These are phyloP conservation scores for Daldinia loculata DNA, from an alignment of 495 filamentous ascomycete species.

Conservation along the genomic window DNA sequence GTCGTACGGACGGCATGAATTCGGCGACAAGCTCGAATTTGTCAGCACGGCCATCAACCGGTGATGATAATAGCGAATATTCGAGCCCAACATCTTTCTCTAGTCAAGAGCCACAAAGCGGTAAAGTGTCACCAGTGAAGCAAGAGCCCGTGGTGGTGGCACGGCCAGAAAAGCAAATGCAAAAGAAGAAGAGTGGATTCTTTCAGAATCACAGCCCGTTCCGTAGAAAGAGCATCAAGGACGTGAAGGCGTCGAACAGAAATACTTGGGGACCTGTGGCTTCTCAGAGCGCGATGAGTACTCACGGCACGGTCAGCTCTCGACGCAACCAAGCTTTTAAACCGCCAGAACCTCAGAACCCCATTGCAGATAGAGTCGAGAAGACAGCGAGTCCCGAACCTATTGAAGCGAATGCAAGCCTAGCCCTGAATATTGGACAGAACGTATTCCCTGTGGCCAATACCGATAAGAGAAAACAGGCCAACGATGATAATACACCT, in stretches of 20 bases:
- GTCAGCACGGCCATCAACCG: conserved; percentile 78
- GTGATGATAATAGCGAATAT: conserved; percentile 90
- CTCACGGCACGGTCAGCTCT: conserved; percentile 14
- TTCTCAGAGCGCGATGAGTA: not conserved
- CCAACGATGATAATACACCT: conserved; percentile 44
- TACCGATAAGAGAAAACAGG: conserved; percentile 65
- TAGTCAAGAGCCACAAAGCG: conserved; percentile 75
- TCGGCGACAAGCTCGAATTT: conserved; percentile 84
- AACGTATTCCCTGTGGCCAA: conserved; percentile 98
- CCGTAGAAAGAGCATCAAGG: conserved; percentile 91
- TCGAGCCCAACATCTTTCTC: conserved; percentile 92
- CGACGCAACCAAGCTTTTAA: conserved; percentile 45
- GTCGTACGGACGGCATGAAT: conserved; percentile 70
- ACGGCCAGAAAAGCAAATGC: conserved; percentile 69
- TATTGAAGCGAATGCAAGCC: conserved; percentile 89
- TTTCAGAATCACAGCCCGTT: conserved; percentile 96
- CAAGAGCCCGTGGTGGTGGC: conserved; percentile 60
- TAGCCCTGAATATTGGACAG: conserved; percentile 94
- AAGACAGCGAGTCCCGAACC: conserved; percentile 75
- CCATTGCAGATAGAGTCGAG: conserved; percentile 49
- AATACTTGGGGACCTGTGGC: conserved; percentile 66
- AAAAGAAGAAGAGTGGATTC: conserved; percentile 88
- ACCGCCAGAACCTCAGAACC: conserved; percentile 44
- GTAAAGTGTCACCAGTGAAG: conserved; percentile 74
- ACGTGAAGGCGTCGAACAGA: conserved; percentile 60